Percentiles rank a stretch among this genome's conserved stretches.
phyloP scores from a whole-genome alignment of 2,329 filamentous ascomycete genomes.

The Shiraia sp. region DNA sequence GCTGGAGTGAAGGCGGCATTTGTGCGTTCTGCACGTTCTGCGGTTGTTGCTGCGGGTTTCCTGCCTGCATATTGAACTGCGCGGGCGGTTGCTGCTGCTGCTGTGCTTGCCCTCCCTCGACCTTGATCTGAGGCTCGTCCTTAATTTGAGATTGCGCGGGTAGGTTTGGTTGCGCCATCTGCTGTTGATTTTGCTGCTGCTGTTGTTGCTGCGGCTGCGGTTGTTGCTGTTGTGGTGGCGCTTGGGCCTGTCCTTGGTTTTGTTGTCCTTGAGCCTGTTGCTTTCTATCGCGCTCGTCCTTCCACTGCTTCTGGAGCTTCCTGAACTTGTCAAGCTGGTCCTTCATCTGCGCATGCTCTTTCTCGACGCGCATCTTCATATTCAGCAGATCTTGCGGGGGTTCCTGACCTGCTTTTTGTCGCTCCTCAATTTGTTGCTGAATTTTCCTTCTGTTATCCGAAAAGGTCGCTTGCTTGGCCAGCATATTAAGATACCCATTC shows the following conservation, averaged over 20 bases:
- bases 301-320: slow-evolving; percentile 38
- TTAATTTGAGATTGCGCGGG: slow-evolving; percentile 31
- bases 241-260: slow-evolving; percentile 19
- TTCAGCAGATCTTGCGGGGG: slow-evolving; percentile 33
- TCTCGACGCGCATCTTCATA: slow-evolving; percentile 33
- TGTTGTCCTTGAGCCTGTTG: slow-evolving; percentile 35
- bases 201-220: slow-evolving; percentile 32
- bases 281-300: slow-evolving; percentile 37
- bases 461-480: slow-evolving; percentile 37
- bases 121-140: slow-evolving; percentile 41
- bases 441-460: slow-evolving; percentile 31
- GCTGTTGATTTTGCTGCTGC: slow-evolving; percentile 23
- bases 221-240: slow-evolving; percentile 28
- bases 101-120: slow-evolving; percentile 33
- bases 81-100: slow-evolving; percentile 27
- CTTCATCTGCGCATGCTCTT: slow-evolving; percentile 34
- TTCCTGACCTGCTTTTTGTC: slow-evolving; percentile 37
- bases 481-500: slow-evolving; percentile 39
- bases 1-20: slow-evolving; percentile 18
- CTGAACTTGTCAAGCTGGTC: slow-evolving; percentile 42
- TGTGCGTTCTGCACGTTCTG: slow-evolving; percentile 20
- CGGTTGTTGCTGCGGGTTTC: slow-evolving; percentile 24
- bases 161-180: slow-evolving; percentile 33
- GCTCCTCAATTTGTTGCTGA: slow-evolving; percentile 33
- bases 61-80: slow-evolving; percentile 32